Evolutionary conservation across 345 rosid genomes (phyloP).

Genomic region (Hibiscus trionum): DNA sequence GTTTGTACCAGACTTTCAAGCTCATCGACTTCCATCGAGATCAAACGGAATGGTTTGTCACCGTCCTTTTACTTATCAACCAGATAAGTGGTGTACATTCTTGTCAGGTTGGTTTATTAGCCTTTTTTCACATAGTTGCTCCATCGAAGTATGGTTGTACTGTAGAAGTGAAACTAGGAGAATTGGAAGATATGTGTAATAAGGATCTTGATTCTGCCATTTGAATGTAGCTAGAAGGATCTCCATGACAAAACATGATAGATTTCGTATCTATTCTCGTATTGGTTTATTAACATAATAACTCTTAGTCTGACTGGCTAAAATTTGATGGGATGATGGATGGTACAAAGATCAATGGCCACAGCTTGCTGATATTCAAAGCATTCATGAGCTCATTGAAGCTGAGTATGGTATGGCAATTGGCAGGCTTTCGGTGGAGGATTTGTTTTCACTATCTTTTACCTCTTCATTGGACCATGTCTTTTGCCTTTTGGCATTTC

Average conservation of each 20-base stretch:
- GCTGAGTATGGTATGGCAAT: too few species aligned
- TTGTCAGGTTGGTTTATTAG: constrained; percentile 12
- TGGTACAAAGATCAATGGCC: neutral
- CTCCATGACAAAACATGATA: constrained; percentile 3
- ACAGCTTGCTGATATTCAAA: neutral
- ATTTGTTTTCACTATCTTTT: neutral
- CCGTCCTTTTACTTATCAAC: neutral
- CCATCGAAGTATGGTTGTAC: too few species aligned
- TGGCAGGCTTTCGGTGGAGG: neutral
- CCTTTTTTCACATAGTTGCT: neutral
- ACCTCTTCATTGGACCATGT: neutral
- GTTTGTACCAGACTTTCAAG: neutral
- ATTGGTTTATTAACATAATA: neutral
- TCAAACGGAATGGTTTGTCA: constrained; percentile 1
- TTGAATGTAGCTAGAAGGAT: constrained; percentile 8
- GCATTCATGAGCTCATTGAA: neutral
- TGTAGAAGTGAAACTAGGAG: constrained; percentile 1
- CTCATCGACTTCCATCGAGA: neutral
- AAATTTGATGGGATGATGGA: neutral
- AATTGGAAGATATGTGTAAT: constrained; percentile 37
- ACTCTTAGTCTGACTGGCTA: neutral
- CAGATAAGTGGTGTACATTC: constrained; percentile 14
- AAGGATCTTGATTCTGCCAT: neutral
- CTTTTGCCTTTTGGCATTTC: neutral
- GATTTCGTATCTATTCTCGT: constrained; percentile 1